A percentile compares a stretch with the other conserved stretches of the same genome.
phyloP scores from a whole-genome alignment of 176 grass and related monocot genomes.

The Musa acuminata region DNA sequence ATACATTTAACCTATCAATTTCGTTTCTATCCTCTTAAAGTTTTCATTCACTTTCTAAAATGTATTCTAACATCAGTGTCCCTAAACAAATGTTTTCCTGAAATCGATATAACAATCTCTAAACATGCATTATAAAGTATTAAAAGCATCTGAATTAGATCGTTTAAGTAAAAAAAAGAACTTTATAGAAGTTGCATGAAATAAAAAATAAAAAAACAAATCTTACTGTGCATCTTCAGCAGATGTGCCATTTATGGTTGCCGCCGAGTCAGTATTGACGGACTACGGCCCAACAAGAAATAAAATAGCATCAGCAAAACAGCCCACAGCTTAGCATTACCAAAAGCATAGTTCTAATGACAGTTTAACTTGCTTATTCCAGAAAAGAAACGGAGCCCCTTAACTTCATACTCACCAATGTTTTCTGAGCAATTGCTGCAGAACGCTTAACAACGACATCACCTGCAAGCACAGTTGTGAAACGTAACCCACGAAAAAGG shows the following conservation, averaged over 20 bases:
- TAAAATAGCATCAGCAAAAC: constrained; percentile 15
- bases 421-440: neutral
- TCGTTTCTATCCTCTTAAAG: no score
- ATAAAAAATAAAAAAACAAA: neutral
- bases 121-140: neutral
- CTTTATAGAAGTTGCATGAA: neutral
- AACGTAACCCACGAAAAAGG: neutral
- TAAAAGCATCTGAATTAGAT: neutral
- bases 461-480: constrained; percentile 25
- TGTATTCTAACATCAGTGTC: neutral
- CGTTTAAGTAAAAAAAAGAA: constrained; percentile 2
- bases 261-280: constrained; percentile 42
- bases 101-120: neutral
- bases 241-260: constrained; percentile 32
- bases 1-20: no score
- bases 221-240: constrained; percentile 51
- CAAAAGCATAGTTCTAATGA: constrained; percentile 1
- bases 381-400: neutral
- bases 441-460: constrained; percentile 5
- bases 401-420: neutral
- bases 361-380: neutral
- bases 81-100: neutral
- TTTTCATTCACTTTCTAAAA: neutral
- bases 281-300: constrained; percentile 29
- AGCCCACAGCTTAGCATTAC: constrained; percentile 5